phyloP scores from a whole-genome alignment of 2,329 filamentous ascomycete species.

The Penicillium frequentans region DNA sequence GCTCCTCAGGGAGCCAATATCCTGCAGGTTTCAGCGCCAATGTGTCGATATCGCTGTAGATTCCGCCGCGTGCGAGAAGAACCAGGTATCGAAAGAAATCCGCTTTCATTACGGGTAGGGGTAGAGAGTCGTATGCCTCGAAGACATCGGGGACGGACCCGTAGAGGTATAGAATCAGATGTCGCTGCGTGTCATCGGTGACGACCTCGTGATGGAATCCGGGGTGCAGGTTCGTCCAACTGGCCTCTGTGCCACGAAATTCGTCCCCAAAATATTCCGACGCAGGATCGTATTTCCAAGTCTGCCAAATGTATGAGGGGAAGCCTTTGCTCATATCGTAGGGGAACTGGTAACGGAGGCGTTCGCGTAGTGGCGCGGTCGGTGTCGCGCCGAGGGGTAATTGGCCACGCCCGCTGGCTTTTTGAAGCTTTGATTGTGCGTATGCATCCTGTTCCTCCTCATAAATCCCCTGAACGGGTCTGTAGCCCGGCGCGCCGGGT shows the following conservation, averaged over 20 bases:
- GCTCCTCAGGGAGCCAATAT: conserved; percentile 80
- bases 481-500: conserved; percentile 26
- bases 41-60: conserved; percentile 94
- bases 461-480: conserved; percentile 25
- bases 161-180: conserved; percentile 83
- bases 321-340: conserved; percentile 89
- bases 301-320: conserved; percentile 98
- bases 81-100: conserved; percentile 77
- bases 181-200: conserved; percentile 80
- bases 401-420: conserved; percentile 22
- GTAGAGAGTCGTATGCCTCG: conserved; percentile 72
- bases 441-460: conserved; percentile 19
- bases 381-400: conserved; percentile 66
- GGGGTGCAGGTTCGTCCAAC: conserved; percentile 84
- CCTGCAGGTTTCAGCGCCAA: conserved; percentile 76
- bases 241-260: conserved; percentile 81
- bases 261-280: conserved; percentile 70
- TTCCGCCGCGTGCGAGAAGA: conserved; percentile 72
- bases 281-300: conserved; percentile 85
- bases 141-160: conserved; percentile 76
- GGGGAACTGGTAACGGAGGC: conserved; percentile 88
- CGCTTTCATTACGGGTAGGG: conserved; percentile 72
- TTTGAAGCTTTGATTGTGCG: conserved; percentile 6
- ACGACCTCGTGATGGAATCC: conserved; percentile 96
- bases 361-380: conserved; percentile 70